phyloP scores from a whole-genome alignment of 2,329 filamentous ascomycete genomes.

The Microdochium bolleyi region DNA sequence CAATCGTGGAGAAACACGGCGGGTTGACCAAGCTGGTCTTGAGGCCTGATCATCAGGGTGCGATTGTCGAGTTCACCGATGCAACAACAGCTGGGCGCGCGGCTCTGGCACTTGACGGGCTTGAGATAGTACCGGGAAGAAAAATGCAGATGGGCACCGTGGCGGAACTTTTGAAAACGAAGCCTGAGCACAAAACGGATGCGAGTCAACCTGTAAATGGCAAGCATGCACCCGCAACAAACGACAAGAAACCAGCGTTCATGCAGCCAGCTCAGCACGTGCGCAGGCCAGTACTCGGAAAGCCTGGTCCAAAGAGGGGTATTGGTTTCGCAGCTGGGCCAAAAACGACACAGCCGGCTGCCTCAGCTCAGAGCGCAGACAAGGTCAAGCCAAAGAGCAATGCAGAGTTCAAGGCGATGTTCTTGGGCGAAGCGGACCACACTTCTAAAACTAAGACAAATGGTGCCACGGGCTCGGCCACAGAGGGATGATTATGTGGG shows the following conservation, averaged over 20 bases:
- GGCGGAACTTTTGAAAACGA: slow-evolving; percentile 43
- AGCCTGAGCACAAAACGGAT: slow-evolving; percentile 27
- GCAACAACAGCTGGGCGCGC: slow-evolving; percentile 66
- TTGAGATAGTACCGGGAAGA: slow-evolving; percentile 41
- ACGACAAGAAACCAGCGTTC: slow-evolving; percentile 23
- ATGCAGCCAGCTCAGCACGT: slow-evolving; percentile 36
- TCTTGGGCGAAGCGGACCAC: slow-evolving; percentile 17
- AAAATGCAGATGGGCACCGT: slow-evolving; percentile 46
- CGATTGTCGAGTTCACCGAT: slow-evolving; percentile 74
- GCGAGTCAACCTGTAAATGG: slow-evolving; percentile 32
- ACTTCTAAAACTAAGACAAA: background rate
- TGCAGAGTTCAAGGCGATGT: slow-evolving; percentile 49
- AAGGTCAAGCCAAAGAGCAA: slow-evolving; percentile 37
- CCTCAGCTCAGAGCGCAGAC: slow-evolving; percentile 5
- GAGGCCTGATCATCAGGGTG: slow-evolving; percentile 75
- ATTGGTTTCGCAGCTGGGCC: slow-evolving; percentile 29
- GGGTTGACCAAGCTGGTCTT: slow-evolving; percentile 68
- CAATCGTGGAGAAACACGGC: slow-evolving; percentile 64
- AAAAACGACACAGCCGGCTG: slow-evolving; percentile 7
- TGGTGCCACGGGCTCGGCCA: background rate
- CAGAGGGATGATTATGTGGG: background rate
- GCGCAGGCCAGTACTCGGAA: slow-evolving; percentile 33
- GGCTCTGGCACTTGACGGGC: slow-evolving; percentile 47
- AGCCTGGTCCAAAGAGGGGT: slow-evolving; percentile 28
- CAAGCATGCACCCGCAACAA: slow-evolving; percentile 19